A percentile compares a stretch with the other conserved stretches of the same genome.
Conservation (phyloP, 257 asterid species). For the Phtheirospermum japonicum region DNA sequence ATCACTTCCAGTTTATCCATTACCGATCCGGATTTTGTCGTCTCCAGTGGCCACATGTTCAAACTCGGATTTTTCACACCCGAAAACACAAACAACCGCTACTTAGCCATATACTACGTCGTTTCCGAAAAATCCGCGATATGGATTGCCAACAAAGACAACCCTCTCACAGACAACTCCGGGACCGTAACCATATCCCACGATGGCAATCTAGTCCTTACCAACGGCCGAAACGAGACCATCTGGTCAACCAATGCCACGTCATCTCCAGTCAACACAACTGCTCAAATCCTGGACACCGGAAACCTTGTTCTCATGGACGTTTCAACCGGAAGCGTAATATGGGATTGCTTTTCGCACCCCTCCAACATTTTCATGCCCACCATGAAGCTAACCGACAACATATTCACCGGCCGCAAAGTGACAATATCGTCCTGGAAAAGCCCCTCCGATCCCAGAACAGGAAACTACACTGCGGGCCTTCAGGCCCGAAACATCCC, state of each 20-base stretch:
- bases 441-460: background rate
- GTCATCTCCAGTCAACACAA: background rate
- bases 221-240: constrained; percentile 19
- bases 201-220: constrained; percentile 30
- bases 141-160: background rate
- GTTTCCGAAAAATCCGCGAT: background rate
- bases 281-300: constrained; percentile 25
- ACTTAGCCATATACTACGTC: constrained; percentile 1
- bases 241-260: constrained; percentile 31
- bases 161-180: background rate
- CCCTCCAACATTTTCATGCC: constrained; percentile 21
- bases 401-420: background rate
- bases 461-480: constrained; percentile 32
- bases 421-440: background rate
- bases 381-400: background rate
- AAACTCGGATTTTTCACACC: background rate
- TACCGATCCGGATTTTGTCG: background rate
- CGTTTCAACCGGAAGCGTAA: constrained; percentile 15
- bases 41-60: background rate
- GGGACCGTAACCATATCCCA: constrained; percentile 4
- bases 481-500: constrained; percentile 18
- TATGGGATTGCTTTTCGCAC: constrained; percentile 6
- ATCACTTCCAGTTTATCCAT: background rate
- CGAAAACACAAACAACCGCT: background rate
- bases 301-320: constrained; percentile 35